These are phyloP conservation scores for Nepenthes mirabilis DNA, from an alignment of 148 eudicot species.

Conservation along the genomic window DNA sequence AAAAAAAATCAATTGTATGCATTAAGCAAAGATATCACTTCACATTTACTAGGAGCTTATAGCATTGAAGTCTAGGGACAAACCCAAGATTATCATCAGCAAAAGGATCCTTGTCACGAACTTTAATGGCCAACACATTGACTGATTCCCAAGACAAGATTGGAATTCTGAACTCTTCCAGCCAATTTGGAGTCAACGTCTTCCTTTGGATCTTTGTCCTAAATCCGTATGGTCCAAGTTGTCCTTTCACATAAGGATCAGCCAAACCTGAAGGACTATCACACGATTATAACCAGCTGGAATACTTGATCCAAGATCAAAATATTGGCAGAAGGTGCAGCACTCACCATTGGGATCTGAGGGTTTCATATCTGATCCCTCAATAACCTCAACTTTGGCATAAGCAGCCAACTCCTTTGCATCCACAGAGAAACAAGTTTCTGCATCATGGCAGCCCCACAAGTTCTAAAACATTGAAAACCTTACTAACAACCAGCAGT, in stretches of 20 bases:
- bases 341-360: slow-evolving; percentile 77
- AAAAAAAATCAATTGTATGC: no score
- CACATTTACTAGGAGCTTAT: not conserved
- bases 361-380: slow-evolving; percentile 71
- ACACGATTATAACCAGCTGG: slow-evolving; percentile 8
- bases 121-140: slow-evolving; percentile 52
- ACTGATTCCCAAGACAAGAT: slow-evolving; percentile 61
- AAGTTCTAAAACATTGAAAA: no score
- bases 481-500: no score
- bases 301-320: not conserved
- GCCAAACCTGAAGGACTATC: slow-evolving; percentile 58
- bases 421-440: slow-evolving; percentile 72
- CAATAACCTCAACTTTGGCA: slow-evolving; percentile 69
- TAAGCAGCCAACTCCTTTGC: slow-evolving; percentile 72
- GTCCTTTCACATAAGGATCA: slow-evolving; percentile 88
- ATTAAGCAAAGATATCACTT: no score
- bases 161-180: slow-evolving; percentile 80
- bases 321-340: not conserved
- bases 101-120: slow-evolving; percentile 75
- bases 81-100: slow-evolving; percentile 77
- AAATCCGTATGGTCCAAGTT: slow-evolving; percentile 66
- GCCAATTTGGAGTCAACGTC: slow-evolving; percentile 84
- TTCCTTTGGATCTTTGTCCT: slow-evolving; percentile 66
- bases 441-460: slow-evolving; percentile 19
- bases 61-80: slow-evolving; percentile 15